Evolutionary conservation across 2,329 filamentous ascomycete species (phyloP).

Genomic region (Sodiomyces alkalinus): DNA sequence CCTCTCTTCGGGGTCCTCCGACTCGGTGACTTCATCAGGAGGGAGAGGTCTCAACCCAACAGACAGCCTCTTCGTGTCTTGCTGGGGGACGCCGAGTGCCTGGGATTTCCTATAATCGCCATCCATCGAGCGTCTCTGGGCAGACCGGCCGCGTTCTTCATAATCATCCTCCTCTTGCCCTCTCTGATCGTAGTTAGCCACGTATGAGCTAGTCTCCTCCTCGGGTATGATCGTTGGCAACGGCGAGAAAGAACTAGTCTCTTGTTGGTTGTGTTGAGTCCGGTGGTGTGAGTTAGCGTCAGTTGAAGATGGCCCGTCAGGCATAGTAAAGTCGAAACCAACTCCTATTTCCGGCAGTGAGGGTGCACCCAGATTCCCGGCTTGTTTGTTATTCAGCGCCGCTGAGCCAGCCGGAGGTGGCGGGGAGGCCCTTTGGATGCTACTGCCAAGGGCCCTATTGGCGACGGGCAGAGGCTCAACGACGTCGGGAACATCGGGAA

Average conservation of each 20-base stretch:
- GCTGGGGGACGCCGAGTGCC: conserved; percentile 37
- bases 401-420: conserved; percentile 1
- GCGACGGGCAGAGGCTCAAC: conserved; percentile 21
- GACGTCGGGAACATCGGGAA: conserved; percentile 16
- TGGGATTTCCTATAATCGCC: conserved; percentile 13
- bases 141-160: conserved; percentile 21
- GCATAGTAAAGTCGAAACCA: conserved; percentile 12
- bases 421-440: conserved; percentile 11
- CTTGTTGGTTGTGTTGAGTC: conserved; percentile 7
- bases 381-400: not conserved
- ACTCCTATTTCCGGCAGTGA: conserved; percentile 6
- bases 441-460: no score
- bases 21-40: conserved; percentile 60
- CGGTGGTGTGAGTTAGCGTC: no score
- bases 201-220: no score
- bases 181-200: conserved; percentile 6
- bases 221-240: conserved; percentile 14
- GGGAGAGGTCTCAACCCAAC: conserved; percentile 73
- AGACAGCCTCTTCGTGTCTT: conserved; percentile 44
- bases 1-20: conserved; percentile 83
- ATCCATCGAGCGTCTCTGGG: conserved; percentile 13
- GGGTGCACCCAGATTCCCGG: conserved; percentile 1
- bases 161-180: conserved; percentile 9
- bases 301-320: conserved; percentile 5
- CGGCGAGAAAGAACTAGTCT: conserved; percentile 4